Percentiles rank a stretch among this genome's conserved stretches.
These are phyloP conservation scores for Ambrosiella beaveri DNA, from an alignment of 2,329 filamentous ascomycete species.

Conservation along the genomic window DNA sequence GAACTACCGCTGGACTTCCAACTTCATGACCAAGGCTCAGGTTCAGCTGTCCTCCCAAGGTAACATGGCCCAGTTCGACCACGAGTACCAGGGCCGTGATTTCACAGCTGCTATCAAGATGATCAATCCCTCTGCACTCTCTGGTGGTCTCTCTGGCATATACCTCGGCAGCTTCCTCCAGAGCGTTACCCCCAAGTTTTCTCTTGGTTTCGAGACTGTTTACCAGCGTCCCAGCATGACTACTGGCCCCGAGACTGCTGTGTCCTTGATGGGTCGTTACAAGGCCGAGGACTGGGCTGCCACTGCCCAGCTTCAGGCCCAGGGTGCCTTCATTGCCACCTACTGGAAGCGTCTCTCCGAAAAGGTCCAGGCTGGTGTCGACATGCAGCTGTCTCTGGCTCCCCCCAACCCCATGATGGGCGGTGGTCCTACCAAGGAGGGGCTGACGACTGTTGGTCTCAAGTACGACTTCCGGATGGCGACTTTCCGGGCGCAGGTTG, in stretches of 20 bases:
- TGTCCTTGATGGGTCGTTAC: slow-evolving; percentile 86
- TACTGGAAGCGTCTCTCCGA: slow-evolving; percentile 91
- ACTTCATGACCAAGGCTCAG: slow-evolving; percentile 71
- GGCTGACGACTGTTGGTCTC: slow-evolving; percentile 75
- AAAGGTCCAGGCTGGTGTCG: slow-evolving; percentile 89
- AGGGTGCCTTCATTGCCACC: slow-evolving; percentile 73
- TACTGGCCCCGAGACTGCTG: slow-evolving; percentile 73
- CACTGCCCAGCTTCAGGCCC: slow-evolving; percentile 73
- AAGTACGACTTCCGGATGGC: slow-evolving; percentile 98
- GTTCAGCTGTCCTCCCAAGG: slow-evolving; percentile 70
- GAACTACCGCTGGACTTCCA: slow-evolving; percentile 76
- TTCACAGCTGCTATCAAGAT: slow-evolving; percentile 88
- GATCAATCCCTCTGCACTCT: slow-evolving; percentile 84
- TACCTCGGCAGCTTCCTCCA: slow-evolving; percentile 93
- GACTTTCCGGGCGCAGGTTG: slow-evolving; percentile 87
- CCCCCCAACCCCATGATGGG: slow-evolving; percentile 50
- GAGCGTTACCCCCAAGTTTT: slow-evolving; percentile 70
- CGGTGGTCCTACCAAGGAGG: slow-evolving; percentile 69
- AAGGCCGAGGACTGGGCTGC: slow-evolving; percentile 86
- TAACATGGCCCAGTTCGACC: slow-evolving; percentile 42
- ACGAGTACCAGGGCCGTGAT: slow-evolving; percentile 85
- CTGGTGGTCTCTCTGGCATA: slow-evolving; percentile 86
- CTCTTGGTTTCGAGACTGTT: slow-evolving; percentile 79
- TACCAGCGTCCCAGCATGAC: slow-evolving; percentile 78
- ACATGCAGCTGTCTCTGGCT: slow-evolving; percentile 75